Evolutionary conservation across 441 rosid species (phyloP).

Genomic region (Erodium trifolium): DNA sequence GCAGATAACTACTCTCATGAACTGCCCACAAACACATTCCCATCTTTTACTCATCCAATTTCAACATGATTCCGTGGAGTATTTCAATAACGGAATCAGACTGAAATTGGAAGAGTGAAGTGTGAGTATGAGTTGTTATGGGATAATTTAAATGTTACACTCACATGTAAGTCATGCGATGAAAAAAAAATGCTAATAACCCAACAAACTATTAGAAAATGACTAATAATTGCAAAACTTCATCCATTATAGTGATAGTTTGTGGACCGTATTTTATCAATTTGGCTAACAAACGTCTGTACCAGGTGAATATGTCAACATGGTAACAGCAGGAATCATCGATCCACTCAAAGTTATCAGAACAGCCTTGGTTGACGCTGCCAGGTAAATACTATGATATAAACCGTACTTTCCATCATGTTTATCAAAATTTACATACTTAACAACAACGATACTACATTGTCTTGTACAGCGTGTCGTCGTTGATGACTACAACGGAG

Average conservation of each 20-base stretch:
- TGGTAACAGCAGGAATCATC: conserved; percentile 79
- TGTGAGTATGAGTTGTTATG: too few species aligned
- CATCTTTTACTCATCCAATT: too few species aligned
- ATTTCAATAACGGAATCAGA: too few species aligned
- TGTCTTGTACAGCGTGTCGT: conserved; percentile 39
- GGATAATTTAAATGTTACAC: too few species aligned
- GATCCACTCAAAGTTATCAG: conserved; percentile 84
- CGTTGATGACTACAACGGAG: conserved; percentile 81
- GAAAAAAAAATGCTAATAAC: too few species aligned
- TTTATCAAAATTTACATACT: conserved; percentile 17
- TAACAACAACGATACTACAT: neutral
- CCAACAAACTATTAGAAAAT: neutral
- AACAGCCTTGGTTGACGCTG: conserved; percentile 77
- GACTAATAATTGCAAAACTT: neutral
- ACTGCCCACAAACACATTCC: too few species aligned
- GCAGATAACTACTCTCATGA: too few species aligned
- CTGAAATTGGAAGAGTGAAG: neutral
- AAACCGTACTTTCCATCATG: neutral
- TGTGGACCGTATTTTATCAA: neutral
- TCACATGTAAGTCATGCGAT: too few species aligned
- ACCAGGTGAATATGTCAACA: conserved; percentile 66
- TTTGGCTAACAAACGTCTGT: neutral
- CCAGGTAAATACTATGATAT: conserved; percentile 43
- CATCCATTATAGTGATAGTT: neutral
- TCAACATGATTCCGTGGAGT: too few species aligned